Percentiles rank a stretch among this genome's conserved stretches.
Evolutionary conservation across 768 basidiomycete species (phyloP).

Genomic region (Termitomyces eurrhizus): DNA sequence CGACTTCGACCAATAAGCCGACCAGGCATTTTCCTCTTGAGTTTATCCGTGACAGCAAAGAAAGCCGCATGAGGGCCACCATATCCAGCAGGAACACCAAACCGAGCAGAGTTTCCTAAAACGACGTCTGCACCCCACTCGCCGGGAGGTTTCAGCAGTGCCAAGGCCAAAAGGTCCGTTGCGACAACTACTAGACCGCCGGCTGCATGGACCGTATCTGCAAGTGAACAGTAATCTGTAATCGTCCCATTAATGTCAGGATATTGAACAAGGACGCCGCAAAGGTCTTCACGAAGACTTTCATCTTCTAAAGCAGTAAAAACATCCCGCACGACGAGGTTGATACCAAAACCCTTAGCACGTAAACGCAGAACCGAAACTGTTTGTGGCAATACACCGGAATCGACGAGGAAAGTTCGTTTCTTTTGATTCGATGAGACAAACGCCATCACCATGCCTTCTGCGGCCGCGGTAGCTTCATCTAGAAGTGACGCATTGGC

Average conservation of each 20-base stretch:
- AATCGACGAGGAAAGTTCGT: slow-evolving; percentile 81
- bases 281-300: slow-evolving; percentile 55
- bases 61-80: slow-evolving; percentile 98
- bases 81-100: slow-evolving; percentile 96
- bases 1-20: slow-evolving; percentile 88
- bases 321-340: slow-evolving; percentile 66
- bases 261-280: slow-evolving; percentile 91
- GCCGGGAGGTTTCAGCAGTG: slow-evolving; percentile 90
- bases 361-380: slow-evolving; percentile 85
- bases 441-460: slow-evolving; percentile 96
- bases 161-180: slow-evolving; percentile 90
- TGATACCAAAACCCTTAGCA: slow-evolving; percentile 91
- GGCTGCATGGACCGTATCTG: slow-evolving; percentile 61
- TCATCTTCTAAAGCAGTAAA: slow-evolving; percentile 47
- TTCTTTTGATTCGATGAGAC: slow-evolving; percentile 65
- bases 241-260: slow-evolving; percentile 87
- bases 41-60: slow-evolving; percentile 87
- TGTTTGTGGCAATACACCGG: slow-evolving; percentile 83
- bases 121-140: slow-evolving; percentile 99
- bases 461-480: slow-evolving; percentile 92
- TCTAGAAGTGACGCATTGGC: slow-evolving; percentile 95
- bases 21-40: slow-evolving; percentile 99
- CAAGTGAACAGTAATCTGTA: slow-evolving; percentile 64
- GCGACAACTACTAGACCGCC: slow-evolving; percentile 86
- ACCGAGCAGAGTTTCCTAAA: slow-evolving; percentile 91